Percentiles rank a stretch among this genome's conserved stretches.
These are phyloP conservation scores for Suillus clintonianus DNA, from an alignment of 768 basidiomycete genomes.

Conservation along the genomic window DNA sequence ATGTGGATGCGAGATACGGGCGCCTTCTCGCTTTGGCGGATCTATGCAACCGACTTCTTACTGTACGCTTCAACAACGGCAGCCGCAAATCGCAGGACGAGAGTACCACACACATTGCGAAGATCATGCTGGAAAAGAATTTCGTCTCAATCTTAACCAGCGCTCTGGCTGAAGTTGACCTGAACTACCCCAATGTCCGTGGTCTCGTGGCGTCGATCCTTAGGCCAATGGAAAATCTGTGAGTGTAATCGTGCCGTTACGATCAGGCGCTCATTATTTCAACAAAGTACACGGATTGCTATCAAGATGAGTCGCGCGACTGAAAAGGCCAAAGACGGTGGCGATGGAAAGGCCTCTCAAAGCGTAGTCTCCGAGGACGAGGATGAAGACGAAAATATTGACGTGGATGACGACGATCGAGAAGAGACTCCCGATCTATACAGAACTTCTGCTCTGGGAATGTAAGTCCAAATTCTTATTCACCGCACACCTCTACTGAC, in stretches of 20 bases:
- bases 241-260: conserved; percentile 31
- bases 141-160: conserved; percentile 88
- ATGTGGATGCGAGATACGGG: conserved; percentile 78
- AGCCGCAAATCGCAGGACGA: conserved; percentile 61
- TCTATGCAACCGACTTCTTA: conserved; percentile 84
- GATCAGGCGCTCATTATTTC: conserved; percentile 9
- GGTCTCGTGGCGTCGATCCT: conserved; percentile 85
- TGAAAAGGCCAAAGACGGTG: conserved; percentile 59
- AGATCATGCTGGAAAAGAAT: conserved; percentile 98
- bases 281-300: conserved; percentile 84
- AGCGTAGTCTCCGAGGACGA: conserved; percentile 45
- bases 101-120: conserved; percentile 88
- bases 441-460: conserved; percentile 93
- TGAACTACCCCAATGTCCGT: conserved; percentile 92
- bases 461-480: conserved; percentile 51
- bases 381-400: conserved; percentile 57
- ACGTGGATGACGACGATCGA: conserved; percentile 57
- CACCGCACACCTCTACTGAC: not conserved
- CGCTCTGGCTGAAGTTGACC: conserved; percentile 88
- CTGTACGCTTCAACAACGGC: conserved; percentile 65
- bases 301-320: conserved; percentile 93
- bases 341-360: conserved; percentile 45
- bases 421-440: conserved; percentile 93
- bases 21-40: conserved; percentile 86
- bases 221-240: conserved; percentile 89